phyloP scores from a whole-genome alignment of 352 stramenopile species.

The Phytophthora litchii region DNA sequence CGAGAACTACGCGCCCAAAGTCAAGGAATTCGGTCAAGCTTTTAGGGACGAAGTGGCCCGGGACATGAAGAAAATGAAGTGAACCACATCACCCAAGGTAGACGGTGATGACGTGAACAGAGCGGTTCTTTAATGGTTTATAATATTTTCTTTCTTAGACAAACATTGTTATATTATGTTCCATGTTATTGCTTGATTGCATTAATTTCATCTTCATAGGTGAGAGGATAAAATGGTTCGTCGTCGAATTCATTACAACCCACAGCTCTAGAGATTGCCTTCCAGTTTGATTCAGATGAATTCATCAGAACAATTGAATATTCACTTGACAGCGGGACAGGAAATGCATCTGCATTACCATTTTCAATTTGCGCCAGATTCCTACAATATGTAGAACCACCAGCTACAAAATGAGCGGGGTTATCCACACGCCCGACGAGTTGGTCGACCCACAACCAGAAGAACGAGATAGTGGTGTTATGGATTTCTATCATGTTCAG shows the following conservation, averaged over 20 bases:
- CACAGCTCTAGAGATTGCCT: slow-evolving; percentile 10
- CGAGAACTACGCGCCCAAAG: slow-evolving; percentile 68
- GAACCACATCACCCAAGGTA: not conserved
- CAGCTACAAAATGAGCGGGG: not conserved
- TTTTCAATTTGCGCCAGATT: slow-evolving; percentile 7
- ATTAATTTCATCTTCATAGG: slow-evolving; percentile 19
- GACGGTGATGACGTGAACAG: not conserved
- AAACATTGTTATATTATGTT: not conserved
- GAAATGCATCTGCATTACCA: not conserved
- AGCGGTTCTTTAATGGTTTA: slow-evolving; percentile 6
- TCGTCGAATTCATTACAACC: not conserved
- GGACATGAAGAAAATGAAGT: slow-evolving; percentile 83
- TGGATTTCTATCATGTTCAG: not conserved
- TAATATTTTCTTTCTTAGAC: slow-evolving; percentile 18
- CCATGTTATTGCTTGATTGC: too few species aligned
- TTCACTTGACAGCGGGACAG: slow-evolving; percentile 1
- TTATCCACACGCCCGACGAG: not conserved
- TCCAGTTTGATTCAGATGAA: slow-evolving; percentile 1
- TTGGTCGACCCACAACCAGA: slow-evolving; percentile 14
- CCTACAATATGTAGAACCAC: slow-evolving; percentile 14
- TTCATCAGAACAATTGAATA: slow-evolving; percentile 21
- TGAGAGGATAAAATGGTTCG: slow-evolving; percentile 11
- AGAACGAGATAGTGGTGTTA: slow-evolving; percentile 2
- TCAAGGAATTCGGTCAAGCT: slow-evolving; percentile 75
- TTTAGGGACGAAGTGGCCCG: slow-evolving; percentile 77